These are phyloP conservation scores for Russula ochroleuca DNA, from an alignment of 768 basidiomycete species.

Conservation along the genomic window DNA sequence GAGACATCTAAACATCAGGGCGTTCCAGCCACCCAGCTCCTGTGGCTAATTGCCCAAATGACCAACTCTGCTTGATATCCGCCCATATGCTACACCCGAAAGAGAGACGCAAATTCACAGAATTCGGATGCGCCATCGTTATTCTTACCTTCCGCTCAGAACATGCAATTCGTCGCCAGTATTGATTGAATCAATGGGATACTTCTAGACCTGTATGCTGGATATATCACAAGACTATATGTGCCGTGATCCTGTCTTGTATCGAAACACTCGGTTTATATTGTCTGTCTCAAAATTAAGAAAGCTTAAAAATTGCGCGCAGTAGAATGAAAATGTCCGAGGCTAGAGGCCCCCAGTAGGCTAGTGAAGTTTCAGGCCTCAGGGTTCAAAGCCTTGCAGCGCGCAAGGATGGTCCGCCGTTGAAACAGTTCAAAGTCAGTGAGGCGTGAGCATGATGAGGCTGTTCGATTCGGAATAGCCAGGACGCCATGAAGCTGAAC, in stretches of 20 bases:
- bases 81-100: no score
- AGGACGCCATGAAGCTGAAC: no score
- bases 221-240: neutral
- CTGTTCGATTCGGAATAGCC: neutral
- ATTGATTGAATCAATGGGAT: neutral
- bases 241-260: neutral
- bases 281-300: neutral
- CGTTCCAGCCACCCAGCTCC: no score
- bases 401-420: neutral
- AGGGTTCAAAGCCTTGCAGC: no score
- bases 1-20: no score
- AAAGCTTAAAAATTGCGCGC: neutral
- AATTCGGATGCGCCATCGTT: neutral
- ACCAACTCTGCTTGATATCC: no score
- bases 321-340: neutral
- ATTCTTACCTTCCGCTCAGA: neutral
- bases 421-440: neutral
- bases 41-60: no score
- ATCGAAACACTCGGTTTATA: neutral
- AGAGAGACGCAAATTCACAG: neutral
- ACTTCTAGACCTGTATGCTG: neutral
- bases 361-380: no score
- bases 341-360: neutral
- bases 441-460: neutral
- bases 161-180: neutral